These are phyloP conservation scores for Brassica carinata DNA, from an alignment of 345 rosid species.

Conservation along the genomic window DNA sequence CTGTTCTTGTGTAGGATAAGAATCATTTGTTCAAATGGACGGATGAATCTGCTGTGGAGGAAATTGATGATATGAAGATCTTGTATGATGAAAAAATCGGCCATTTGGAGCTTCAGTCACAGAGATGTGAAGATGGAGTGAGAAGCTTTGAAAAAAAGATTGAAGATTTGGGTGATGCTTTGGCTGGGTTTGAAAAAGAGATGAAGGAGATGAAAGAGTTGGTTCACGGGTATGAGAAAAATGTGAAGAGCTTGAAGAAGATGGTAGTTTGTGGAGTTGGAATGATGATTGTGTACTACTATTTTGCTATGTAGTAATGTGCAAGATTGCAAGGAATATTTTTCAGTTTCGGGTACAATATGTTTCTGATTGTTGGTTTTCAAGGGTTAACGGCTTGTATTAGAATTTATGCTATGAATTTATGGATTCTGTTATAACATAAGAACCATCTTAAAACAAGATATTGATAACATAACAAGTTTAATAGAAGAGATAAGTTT, in stretches of 20 bases:
- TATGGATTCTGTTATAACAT: no score
- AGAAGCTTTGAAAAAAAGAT: no score
- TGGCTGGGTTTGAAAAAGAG: no score
- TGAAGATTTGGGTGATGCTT: no score
- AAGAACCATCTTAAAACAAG: no score
- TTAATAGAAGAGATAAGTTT: no score
- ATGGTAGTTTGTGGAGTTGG: background rate
- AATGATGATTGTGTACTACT: background rate
- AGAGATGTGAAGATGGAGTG: no score
- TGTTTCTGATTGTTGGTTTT: background rate
- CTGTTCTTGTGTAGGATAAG: background rate
- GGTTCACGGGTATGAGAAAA: background rate
- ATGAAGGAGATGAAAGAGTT: no score
- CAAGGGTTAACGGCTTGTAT: background rate
- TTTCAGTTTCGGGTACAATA: background rate
- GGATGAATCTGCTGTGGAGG: background rate
- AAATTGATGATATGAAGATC: background rate
- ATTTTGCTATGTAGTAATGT: background rate
- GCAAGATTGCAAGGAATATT: background rate
- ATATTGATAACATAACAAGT: no score
- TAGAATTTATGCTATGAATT: no score
- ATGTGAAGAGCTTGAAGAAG: background rate
- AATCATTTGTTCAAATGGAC: background rate
- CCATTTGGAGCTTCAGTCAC: no score
- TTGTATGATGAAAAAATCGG: background rate